Base-by-base conservation (phyloP, 495 filamentous ascomycete genomes). In the Bryoglossum gracile region DNA sequence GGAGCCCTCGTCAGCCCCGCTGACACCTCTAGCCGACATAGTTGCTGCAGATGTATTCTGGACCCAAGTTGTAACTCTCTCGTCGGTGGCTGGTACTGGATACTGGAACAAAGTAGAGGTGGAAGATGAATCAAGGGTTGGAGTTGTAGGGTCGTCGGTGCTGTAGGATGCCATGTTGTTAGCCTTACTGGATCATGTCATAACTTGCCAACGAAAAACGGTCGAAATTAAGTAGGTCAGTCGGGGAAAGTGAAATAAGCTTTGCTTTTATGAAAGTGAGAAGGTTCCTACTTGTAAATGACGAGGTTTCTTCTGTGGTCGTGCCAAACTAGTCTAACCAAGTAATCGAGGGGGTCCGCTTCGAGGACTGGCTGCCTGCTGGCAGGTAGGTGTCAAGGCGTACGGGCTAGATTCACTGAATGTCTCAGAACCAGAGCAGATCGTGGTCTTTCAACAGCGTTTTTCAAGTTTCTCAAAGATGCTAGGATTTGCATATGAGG, bases 51-150 rank as follows among this genome's bases (percentile, higher is more conserved):
- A 65, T 50, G 68, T 75, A 37, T 62, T 68, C 0, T 69, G 71
- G 23, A 78, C 57, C 72, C 73, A 78, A 62, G 64, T 67, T 55
- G 68, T 72, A 14, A 78, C 65, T 19, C 67, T 59, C 30, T 68
- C 60, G 49, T 68, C 74, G 48, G 68, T 72, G 43, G 65, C 61
- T 5, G 72, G 71, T 38, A 55, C 65, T 44, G 74, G 75, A 43
- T 76, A 77, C 46, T 68, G 70, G 32, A 78, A 69, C 3, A 26
- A 2, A 23, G 6, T 53, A 35, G 51, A 52, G 18, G 50, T 39
- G 13, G 55, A 39, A 11, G 33, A 22, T 13, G 25, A 24, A 9
- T 45, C 45, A n/a, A 41, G 43, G 26, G 36, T 42, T 3, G 37
- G 46, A 28, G 46, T 18, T 41, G 33, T 25, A 22, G 21, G 41